These are phyloP conservation scores for Lachnellula arida DNA, from an alignment of 2,329 filamentous ascomycete species.

Conservation along the genomic window DNA sequence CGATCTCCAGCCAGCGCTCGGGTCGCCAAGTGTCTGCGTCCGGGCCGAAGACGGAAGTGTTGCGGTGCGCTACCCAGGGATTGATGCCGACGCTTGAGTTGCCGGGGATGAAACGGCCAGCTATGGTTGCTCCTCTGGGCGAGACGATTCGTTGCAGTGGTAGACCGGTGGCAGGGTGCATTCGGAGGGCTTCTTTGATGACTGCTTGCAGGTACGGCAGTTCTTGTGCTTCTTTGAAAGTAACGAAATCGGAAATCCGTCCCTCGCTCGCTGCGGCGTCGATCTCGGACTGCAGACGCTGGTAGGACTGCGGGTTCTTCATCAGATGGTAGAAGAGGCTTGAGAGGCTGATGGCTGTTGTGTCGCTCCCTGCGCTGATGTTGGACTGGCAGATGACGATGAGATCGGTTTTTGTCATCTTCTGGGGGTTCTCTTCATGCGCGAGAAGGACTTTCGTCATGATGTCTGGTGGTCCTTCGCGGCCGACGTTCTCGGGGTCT, in stretches of 20 bases:
- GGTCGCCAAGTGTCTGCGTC: conserved; percentile 41
- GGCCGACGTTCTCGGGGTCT: conserved; percentile 6
- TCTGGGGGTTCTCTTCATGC: conserved; percentile 31
- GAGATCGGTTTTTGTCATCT: conserved; percentile 33
- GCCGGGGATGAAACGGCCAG: conserved; percentile 37
- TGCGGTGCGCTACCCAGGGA: conserved; percentile 40
- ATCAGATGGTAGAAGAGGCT: conserved; percentile 41
- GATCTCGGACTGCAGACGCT: conserved; percentile 31
- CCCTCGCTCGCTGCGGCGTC: conserved; percentile 12
- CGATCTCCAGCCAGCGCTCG: conserved; percentile 39
- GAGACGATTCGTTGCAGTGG: conserved; percentile 46
- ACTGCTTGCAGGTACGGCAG: conserved; percentile 49
- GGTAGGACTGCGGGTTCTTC: conserved; percentile 25
- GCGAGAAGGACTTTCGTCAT: conserved; percentile 39
- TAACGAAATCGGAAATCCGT: conserved; percentile 24
- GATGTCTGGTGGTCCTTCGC: conserved; percentile 31
- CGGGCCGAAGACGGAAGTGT: conserved; percentile 39
- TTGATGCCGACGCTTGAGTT: conserved; percentile 41
- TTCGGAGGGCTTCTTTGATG: conserved; percentile 48
- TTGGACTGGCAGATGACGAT: conserved; percentile 21
- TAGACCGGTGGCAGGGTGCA: conserved; percentile 45
- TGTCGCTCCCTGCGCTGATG: conserved; percentile 37
- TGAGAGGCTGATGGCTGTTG: conserved; percentile 43
- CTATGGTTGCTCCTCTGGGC: conserved; percentile 38
- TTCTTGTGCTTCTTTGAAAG: conserved; percentile 36